These are phyloP conservation scores for Ogataea trehalophila DNA, from an alignment of 805 yeast species.

Conservation along the genomic window DNA sequence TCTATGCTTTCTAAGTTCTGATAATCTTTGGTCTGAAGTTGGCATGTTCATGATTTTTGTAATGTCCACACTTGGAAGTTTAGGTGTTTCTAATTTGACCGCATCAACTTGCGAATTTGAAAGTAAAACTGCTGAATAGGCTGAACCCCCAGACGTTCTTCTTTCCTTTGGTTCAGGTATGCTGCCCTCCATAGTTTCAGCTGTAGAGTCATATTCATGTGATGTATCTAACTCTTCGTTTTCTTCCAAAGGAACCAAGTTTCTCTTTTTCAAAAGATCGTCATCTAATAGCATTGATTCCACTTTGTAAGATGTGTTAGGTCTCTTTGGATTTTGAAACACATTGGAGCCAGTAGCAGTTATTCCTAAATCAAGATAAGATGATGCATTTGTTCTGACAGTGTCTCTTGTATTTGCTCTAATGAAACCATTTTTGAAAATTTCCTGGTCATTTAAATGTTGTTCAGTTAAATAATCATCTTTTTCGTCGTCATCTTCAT, in stretches of 20 bases:
- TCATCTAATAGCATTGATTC: constrained; percentile 7
- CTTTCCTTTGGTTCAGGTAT: not conserved
- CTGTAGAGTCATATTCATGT: not conserved
- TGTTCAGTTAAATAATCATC: too few relatives aligned
- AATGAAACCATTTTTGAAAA: constrained; percentile 19
- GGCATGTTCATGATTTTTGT: constrained; percentile 15
- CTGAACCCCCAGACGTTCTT: not conserved
- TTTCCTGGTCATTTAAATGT: constrained; percentile 2
- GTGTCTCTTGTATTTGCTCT: constrained; percentile 23
- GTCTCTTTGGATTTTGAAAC: not conserved
- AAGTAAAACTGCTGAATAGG: not conserved
- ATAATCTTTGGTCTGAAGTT: constrained; percentile 33
- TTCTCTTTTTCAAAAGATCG: not conserved
- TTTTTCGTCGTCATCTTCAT: constrained; percentile 2
- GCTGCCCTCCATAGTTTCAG: not conserved
- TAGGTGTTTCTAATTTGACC: not conserved
- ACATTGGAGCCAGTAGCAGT: not conserved
- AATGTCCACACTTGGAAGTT: constrained; percentile 11
- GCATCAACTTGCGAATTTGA: not conserved
- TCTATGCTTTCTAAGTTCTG: constrained; percentile 38
- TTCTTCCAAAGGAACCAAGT: not conserved
- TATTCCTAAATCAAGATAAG: not conserved
- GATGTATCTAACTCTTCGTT: not conserved
- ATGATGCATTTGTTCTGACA: constrained; percentile 6
- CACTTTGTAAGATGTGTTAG: constrained; percentile 2